Evolutionary conservation across 208 protist species (phyloP).

Genomic region (Trypanosoma lewisi): DNA sequence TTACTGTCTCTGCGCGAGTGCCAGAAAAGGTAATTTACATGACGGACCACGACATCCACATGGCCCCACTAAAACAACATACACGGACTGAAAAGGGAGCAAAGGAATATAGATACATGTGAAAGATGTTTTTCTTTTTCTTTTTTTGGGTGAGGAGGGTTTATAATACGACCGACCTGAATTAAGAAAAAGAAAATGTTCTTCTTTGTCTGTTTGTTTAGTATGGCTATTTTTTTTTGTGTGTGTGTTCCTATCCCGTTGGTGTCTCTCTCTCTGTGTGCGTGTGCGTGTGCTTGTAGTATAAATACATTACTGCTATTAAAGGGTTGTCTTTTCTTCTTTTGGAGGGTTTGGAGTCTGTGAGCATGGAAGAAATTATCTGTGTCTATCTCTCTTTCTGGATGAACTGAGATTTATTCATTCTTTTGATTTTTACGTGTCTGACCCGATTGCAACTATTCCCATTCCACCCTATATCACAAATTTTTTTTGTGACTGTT

Average conservation of each 20-base stretch:
- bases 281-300: background rate
- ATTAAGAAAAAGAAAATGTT: too few species aligned
- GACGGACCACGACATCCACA: constrained; percentile 22
- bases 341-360: too few species aligned
- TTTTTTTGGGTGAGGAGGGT: background rate
- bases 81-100: constrained; percentile 9
- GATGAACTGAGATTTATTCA: too few species aligned
- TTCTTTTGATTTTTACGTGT: too few species aligned
- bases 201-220: constrained; percentile 7
- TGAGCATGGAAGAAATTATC: too few species aligned
- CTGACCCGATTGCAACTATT: too few species aligned
- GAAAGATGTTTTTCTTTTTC: background rate
- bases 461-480: too few species aligned
- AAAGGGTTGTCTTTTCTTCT: background rate
- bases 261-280: background rate
- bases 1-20: constrained; percentile 11
- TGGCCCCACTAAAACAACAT: constrained; percentile 20
- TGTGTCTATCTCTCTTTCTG: too few species aligned
- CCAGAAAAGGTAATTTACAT: constrained; percentile 20
- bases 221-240: background rate
- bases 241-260: background rate
- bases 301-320: background rate
- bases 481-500: background rate
- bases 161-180: background rate
- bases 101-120: constrained; percentile 6